phyloP scores from a whole-genome alignment of 345 rosid genomes.

The Orychophragmus violaceus region DNA sequence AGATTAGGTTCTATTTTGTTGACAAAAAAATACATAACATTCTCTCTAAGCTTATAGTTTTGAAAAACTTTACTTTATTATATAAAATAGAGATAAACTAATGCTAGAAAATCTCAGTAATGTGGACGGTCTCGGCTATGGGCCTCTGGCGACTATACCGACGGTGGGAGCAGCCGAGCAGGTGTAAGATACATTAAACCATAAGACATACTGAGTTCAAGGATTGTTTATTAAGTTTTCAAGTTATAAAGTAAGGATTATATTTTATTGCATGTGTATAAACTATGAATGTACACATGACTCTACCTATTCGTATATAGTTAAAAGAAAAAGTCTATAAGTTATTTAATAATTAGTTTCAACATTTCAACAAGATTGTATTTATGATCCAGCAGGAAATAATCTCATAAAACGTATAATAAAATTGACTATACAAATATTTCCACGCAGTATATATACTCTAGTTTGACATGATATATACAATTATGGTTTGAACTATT shows the following conservation, averaged over 20 bases:
- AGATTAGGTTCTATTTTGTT: too few relatives aligned
- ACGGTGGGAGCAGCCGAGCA: slow-evolving; percentile 19
- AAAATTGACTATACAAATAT: neutral
- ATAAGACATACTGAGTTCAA: neutral
- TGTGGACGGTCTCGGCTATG: slow-evolving; percentile 16
- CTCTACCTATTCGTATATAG: neutral
- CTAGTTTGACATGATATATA: neutral
- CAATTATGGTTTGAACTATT: neutral
- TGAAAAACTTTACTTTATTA: too few relatives aligned
- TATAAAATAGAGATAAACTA: neutral
- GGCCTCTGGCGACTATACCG: slow-evolving; percentile 11
- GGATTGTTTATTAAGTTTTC: neutral
- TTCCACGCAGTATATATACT: neutral
- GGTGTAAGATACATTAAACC: neutral
- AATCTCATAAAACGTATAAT: neutral
- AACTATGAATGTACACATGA: slow-evolving; percentile 1
- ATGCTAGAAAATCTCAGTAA: neutral
- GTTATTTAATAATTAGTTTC: neutral
- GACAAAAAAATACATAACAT: too few relatives aligned
- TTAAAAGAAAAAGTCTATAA: neutral
- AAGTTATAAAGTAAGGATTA: neutral
- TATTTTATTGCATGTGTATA: slow-evolving; percentile 12
- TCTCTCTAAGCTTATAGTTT: too few relatives aligned
- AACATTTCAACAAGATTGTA: neutral
- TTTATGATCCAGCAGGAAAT: neutral